Base-by-base conservation (phyloP, 2,329 filamentous ascomycete species). In the Emmonsiellopsis sp. region DNA sequence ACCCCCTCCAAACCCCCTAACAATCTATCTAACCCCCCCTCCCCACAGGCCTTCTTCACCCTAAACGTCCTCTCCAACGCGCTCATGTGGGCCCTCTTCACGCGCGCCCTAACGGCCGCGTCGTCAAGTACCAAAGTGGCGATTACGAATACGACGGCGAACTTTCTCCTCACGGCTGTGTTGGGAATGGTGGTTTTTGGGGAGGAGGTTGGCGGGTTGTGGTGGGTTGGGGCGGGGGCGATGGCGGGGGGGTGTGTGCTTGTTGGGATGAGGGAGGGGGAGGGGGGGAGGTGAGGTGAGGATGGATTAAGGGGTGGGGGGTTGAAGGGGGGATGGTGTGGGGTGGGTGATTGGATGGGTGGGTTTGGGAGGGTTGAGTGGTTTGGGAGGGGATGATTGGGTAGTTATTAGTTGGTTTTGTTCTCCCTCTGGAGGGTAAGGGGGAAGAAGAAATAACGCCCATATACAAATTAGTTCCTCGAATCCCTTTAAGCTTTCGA, bases 21-120 rank as follows among this genome's bases (percentile, higher is more conserved):
- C 1, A 9, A 5, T 38, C 3, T 2, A 38, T 38, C 2, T 7
- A 5, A n/a, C 4, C 35, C 5, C 35, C 35, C 35, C 9, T 38
- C 16, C 37, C 13, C 31, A 45, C 55, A 81, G 79, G 66, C 77
- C 59, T 84, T 82, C 69, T 82, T 84, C 63, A 74, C 70, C 37
- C 73, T 84, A 49, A 84, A 84, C 61, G 70, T 84, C 55, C 62
- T 80, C 60, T 83, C 83, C 70, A 84, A 83, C 61, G 75, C 77
- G 31, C 73, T 80, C 30, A 84, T 84, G 81, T 84, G 81, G 81
- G 79, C 78, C 0, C 73, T 84, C 13, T 84, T 84, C 69, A 84
- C 81, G 1, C 76, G 79, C 41, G 81, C 81, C 11, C 68, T 85
- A 13, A 83, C 81, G 0, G 76, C 81, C 15, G 76, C 77, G 0